A percentile compares a stretch with the other conserved stretches of the same genome.
Conservation (phyloP, 495 filamentous ascomycete species). For the Aspergillus steynii region DNA sequence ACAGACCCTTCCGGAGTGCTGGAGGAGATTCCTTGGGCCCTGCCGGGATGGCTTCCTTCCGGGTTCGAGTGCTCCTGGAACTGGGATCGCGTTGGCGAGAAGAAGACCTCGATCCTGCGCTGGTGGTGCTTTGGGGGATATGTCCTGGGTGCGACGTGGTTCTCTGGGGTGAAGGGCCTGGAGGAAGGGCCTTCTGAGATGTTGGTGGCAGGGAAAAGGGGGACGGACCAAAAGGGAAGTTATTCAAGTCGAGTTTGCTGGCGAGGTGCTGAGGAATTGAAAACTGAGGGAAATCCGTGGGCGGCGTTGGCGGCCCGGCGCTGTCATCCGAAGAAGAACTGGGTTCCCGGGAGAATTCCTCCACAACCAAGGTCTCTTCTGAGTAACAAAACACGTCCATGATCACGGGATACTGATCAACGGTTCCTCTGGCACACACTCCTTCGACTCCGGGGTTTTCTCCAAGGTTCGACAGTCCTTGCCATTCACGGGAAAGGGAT, state of each 20-base stretch:
- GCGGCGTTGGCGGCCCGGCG: constrained; percentile 37
- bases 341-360: neutral
- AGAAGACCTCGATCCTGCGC: neutral
- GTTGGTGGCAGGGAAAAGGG: neutral
- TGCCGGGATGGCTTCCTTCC: neutral
- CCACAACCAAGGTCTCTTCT: constrained; percentile 20
- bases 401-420: constrained; percentile 51
- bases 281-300: constrained; percentile 19
- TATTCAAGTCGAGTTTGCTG: neutral
- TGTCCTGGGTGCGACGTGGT: neutral
- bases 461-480: constrained; percentile 33
- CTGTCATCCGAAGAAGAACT: constrained; percentile 42
- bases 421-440: constrained; percentile 38
- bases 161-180: neutral
- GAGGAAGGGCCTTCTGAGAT: neutral
- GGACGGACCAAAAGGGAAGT: neutral
- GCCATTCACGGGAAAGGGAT: constrained; percentile 43
- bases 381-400: constrained; percentile 27
- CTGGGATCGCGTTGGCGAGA: neutral
- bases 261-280: constrained; percentile 1
- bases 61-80: neutral
- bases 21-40: neutral
- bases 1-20: neutral
- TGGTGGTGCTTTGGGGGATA: neutral
- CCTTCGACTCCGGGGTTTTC: constrained; percentile 42